These are phyloP conservation scores for Fusarium equiseti DNA, from an alignment of 2,329 filamentous ascomycete species.

Conservation along the genomic window DNA sequence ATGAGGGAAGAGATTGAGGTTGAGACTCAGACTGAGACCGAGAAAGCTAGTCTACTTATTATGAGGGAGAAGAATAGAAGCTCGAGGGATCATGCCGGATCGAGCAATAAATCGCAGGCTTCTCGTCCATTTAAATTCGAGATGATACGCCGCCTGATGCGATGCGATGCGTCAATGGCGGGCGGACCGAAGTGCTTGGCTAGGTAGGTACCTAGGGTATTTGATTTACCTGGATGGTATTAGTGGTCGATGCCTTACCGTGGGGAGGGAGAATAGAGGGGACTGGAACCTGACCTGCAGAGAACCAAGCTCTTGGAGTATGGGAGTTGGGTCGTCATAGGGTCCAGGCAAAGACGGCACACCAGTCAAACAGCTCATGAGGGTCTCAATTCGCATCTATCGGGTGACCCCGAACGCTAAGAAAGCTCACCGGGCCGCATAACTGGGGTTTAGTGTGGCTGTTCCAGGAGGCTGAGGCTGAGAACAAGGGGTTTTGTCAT, in stretches of 20 bases:
- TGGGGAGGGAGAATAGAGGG: slow-evolving; percentile 25
- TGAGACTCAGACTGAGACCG: background rate
- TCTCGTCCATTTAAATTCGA: slow-evolving; percentile 11
- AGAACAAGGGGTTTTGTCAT: slow-evolving; percentile 22
- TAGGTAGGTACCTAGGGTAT: background rate
- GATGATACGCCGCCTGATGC: slow-evolving; percentile 20
- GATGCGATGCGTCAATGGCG: slow-evolving; percentile 28
- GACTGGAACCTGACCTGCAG: slow-evolving; percentile 46
- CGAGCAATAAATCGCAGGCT: slow-evolving; percentile 14
- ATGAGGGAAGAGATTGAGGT: background rate
- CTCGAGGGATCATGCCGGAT: slow-evolving; percentile 22
- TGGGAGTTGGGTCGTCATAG: slow-evolving; percentile 27
- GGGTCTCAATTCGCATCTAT: slow-evolving; percentile 16
- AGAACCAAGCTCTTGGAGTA: slow-evolving; percentile 23
- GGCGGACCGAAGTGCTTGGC: slow-evolving; percentile 23
- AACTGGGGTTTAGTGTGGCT: slow-evolving; percentile 35
- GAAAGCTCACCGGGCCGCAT: slow-evolving; percentile 37
- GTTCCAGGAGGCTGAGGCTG: slow-evolving; percentile 37
- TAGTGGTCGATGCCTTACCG: background rate
- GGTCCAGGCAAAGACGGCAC: slow-evolving; percentile 31
- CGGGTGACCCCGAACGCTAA: slow-evolving; percentile 44
- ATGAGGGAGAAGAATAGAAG: slow-evolving; percentile 13
- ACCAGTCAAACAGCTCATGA: slow-evolving; percentile 36
- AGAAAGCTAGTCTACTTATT: background rate
- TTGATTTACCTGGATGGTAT: slow-evolving; percentile 5